These are phyloP conservation scores for Ascoidea tarda DNA, from an alignment of 805 yeast species.

Conservation along the genomic window DNA sequence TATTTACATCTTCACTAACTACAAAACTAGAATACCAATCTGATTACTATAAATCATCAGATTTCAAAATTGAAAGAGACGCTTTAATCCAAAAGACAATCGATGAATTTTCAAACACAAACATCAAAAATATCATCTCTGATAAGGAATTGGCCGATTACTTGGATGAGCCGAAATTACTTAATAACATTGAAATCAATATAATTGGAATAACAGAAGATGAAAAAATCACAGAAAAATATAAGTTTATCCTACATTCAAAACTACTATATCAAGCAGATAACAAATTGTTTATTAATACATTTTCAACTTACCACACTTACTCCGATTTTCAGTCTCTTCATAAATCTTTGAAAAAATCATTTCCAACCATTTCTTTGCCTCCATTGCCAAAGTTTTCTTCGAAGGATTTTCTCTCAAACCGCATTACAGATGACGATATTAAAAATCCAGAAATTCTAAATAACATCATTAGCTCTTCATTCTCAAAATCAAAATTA, in stretches of 20 bases:
- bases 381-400: conserved; percentile 36
- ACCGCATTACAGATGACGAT: conserved; percentile 8
- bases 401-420: background rate
- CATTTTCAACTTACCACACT: conserved; percentile 29
- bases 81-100: conserved; percentile 25
- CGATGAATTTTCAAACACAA: conserved; percentile 16
- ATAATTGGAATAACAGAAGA: conserved; percentile 33
- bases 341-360: conserved; percentile 32
- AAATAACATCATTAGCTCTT: conserved; percentile 11
- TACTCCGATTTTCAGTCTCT: conserved; percentile 57
- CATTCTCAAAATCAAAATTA: background rate
- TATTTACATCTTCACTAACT: conserved; percentile 64
- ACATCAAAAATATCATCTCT: too few species aligned
- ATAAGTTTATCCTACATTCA: conserved; percentile 25
- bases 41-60: conserved; percentile 26
- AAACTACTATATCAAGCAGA: conserved; percentile 16
- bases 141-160: conserved; percentile 13
- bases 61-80: conserved; percentile 17
- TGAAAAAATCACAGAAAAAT: conserved; percentile 10
- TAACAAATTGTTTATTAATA: conserved; percentile 18
- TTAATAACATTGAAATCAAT: conserved; percentile 50
- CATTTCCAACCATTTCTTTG: conserved; percentile 57
- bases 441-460: conserved; percentile 12
- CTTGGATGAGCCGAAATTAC: conserved; percentile 18
- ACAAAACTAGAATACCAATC: conserved; percentile 34